Conservation (phyloP, 2,329 filamentous ascomycete species). For the Phaeomoniella chlamydospora region DNA sequence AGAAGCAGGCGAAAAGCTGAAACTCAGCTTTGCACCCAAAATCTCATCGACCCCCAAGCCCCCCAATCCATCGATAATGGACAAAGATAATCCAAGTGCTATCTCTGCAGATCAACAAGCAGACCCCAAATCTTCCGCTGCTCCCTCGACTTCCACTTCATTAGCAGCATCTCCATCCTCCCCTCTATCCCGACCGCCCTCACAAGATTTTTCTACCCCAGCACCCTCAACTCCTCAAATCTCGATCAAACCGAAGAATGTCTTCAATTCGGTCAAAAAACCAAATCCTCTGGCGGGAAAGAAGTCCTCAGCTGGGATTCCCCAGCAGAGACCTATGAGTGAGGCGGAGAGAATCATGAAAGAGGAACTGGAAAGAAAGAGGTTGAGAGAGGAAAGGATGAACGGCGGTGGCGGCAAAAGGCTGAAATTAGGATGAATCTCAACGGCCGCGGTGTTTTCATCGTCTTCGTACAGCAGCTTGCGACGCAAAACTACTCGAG, state of each 20-base stretch:
- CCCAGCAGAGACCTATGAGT: slow-evolving; percentile 65
- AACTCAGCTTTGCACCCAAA: slow-evolving; percentile 46
- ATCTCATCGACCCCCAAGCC: slow-evolving; percentile 12
- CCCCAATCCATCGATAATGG: slow-evolving; percentile 8
- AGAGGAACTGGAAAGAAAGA: slow-evolving; percentile 61
- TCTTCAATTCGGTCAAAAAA: slow-evolving; percentile 53
- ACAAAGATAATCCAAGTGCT: slow-evolving; percentile 9
- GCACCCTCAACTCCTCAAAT: slow-evolving; percentile 45
- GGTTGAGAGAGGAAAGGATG: slow-evolving; percentile 20
- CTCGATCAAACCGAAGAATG: slow-evolving; percentile 59
- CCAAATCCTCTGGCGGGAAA: slow-evolving; percentile 52
- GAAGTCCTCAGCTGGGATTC: slow-evolving; percentile 41
- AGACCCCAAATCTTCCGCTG: not conserved
- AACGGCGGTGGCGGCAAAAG: slow-evolving; percentile 25
- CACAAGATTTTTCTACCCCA: slow-evolving; percentile 28
- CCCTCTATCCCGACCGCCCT: slow-evolving; percentile 15
- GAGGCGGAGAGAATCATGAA: slow-evolving; percentile 84
- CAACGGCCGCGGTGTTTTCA: too few species aligned
- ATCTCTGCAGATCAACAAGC: slow-evolving; percentile 5
- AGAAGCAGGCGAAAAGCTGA: slow-evolving; percentile 62
- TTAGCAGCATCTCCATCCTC: slow-evolving; percentile 5
- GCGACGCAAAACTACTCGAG: too few species aligned
- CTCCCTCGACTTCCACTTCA: slow-evolving; percentile 1
- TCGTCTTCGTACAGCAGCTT: too few species aligned
- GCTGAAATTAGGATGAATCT: slow-evolving; percentile 24